These are phyloP conservation scores for Termitomyces sp. DNA, from an alignment of 768 basidiomycete genomes.

Conservation along the genomic window DNA sequence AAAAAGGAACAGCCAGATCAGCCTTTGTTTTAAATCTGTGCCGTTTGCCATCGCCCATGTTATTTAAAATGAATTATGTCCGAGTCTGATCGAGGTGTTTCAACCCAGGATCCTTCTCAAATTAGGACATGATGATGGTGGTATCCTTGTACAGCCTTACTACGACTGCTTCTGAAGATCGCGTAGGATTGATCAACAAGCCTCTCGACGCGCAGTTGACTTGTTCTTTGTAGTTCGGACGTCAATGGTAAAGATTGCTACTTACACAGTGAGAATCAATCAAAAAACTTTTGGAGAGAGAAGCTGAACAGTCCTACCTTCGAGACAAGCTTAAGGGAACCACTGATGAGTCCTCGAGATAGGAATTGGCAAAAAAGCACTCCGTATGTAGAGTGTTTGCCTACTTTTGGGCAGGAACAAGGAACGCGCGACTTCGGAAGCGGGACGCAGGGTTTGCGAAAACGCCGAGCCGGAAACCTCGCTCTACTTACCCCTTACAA, in stretches of 20 bases:
- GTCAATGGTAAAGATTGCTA: not conserved
- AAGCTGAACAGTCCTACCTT: not conserved
- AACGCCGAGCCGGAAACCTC: not conserved
- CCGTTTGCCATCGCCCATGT: conserved; percentile 6
- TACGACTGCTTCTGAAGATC: not conserved
- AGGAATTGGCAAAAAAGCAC: not conserved
- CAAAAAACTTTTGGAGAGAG: not conserved
- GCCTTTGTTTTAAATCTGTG: conserved; percentile 1
- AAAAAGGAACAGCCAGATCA: not conserved
- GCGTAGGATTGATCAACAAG: not conserved
- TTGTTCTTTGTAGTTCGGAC: not conserved
- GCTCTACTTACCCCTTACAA: not conserved
- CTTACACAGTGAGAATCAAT: not conserved
- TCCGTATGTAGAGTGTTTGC: too few relatives aligned
- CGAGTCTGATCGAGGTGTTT: not conserved
- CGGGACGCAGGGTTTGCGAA: not conserved
- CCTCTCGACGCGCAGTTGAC: not conserved
- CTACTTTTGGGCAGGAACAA: not conserved
- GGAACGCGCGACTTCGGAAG: not conserved
- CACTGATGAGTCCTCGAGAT: not conserved
- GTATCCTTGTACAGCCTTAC: not conserved
- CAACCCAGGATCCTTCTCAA: conserved; percentile 2
- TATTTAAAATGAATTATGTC: conserved; percentile 2
- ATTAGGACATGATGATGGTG: not conserved
- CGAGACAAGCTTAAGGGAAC: not conserved